Evolutionary conservation across 257 asterid genomes (phyloP).

Genomic region (Plantago major): DNA sequence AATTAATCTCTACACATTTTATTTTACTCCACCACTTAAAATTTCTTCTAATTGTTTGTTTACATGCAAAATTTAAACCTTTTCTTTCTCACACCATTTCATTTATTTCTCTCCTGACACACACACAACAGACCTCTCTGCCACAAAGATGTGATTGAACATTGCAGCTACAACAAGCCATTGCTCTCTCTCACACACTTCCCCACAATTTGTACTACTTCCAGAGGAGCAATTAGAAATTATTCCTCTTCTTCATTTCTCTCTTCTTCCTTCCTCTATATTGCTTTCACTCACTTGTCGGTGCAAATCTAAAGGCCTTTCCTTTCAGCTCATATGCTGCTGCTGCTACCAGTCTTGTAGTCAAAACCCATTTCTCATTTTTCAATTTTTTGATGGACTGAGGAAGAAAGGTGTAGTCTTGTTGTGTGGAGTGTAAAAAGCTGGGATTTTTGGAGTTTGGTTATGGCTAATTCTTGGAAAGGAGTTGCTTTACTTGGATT

Average conservation of each 20-base stretch:
- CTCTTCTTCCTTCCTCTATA: background rate
- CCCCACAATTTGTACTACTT: conserved; percentile 32
- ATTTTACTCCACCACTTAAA: no score
- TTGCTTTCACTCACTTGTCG: conserved; percentile 28
- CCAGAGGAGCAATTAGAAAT: conserved; percentile 19
- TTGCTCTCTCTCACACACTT: conserved; percentile 46
- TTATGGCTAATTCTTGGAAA: conserved; percentile 36
- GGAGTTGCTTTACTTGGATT: conserved; percentile 35
- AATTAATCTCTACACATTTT: conserved; percentile 14
- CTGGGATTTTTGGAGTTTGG: conserved; percentile 24
- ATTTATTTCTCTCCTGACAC: conserved; percentile 22
- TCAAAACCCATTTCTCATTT: conserved; percentile 4
- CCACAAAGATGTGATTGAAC: conserved; percentile 87
- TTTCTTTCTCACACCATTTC: conserved; percentile 1
- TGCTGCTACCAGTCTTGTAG: conserved; percentile 2
- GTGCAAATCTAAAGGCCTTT: conserved; percentile 23
- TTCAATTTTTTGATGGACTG: no score
- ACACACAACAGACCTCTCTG: conserved; percentile 34
- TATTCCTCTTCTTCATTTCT: conserved; percentile 29
- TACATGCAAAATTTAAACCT: conserved; percentile 26
- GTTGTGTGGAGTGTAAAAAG: background rate
- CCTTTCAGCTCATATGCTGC: conserved; percentile 7
- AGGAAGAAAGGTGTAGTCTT: no score
- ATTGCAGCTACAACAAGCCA: conserved; percentile 38
- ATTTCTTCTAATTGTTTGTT: conserved; percentile 7